A percentile compares a stretch with the other conserved stretches of the same genome.
Evolutionary conservation across 2,329 filamentous ascomycete genomes (phyloP).

Genomic region (Botrytis galanthina): DNA sequence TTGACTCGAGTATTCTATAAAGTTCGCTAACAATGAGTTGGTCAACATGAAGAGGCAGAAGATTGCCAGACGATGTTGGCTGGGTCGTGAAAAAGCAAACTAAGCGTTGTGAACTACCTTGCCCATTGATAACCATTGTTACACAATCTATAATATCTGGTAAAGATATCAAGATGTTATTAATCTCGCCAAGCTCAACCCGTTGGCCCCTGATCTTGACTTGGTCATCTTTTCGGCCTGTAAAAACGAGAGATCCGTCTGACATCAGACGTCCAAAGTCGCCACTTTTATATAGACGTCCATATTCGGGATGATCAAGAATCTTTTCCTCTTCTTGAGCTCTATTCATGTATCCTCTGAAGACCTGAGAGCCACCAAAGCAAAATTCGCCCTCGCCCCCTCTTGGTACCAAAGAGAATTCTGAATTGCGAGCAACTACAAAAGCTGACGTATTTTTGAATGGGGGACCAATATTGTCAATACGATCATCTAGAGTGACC

Average conservation of each 20-base stretch:
- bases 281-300: constrained; percentile 76
- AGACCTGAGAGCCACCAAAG: constrained; percentile 82
- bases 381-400: constrained; percentile 81
- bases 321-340: constrained; percentile 65
- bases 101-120: constrained; percentile 51
- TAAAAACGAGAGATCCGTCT: constrained; percentile 71
- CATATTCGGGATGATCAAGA: constrained; percentile 64
- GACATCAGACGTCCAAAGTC: constrained; percentile 77
- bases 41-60: constrained; percentile 41
- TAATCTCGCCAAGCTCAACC: constrained; percentile 77
- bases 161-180: constrained; percentile 55
- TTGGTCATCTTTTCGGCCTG: constrained; percentile 74
- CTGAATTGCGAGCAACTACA: constrained; percentile 42
- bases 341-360: constrained; percentile 69
- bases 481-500: constrained; percentile 55
- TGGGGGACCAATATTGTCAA: constrained; percentile 73
- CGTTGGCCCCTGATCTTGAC: constrained; percentile 78
- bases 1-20: constrained; percentile 52
- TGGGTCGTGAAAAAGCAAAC: constrained; percentile 66
- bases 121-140: constrained; percentile 54
- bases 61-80: constrained; percentile 8
- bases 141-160: constrained; percentile 57
- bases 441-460: constrained; percentile 69
- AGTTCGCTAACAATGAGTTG: constrained; percentile 45
- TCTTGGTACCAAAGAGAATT: constrained; percentile 57